phyloP scores from a whole-genome alignment of 1,284 basidiomycete species.

The Ganoderma sinense region DNA sequence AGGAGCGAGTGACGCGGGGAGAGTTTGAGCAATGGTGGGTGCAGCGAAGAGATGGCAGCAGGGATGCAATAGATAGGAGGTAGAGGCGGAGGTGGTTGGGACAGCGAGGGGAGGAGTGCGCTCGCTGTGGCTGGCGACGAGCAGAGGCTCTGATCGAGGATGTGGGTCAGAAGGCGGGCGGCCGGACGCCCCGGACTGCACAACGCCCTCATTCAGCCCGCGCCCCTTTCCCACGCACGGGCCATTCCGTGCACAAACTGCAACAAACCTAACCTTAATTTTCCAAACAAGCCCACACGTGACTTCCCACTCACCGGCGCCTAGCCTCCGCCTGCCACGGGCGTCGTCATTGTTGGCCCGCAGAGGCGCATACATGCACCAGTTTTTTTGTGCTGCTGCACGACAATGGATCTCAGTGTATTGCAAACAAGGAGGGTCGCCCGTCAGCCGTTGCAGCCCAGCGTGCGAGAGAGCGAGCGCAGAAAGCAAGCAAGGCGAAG shows the following conservation, averaged over 20 bases:
- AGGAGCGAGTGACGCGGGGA: constrained; percentile 31
- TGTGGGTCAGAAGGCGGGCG: constrained; percentile 46
- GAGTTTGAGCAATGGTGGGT: constrained; percentile 27
- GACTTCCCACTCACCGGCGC: constrained; percentile 34
- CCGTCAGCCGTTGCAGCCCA: background rate
- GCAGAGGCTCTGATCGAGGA: constrained; percentile 42
- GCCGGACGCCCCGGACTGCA: constrained; percentile 40
- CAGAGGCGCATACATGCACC: constrained; percentile 21
- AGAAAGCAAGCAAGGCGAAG: background rate
- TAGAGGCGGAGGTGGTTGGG: constrained; percentile 33
- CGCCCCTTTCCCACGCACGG: constrained; percentile 39
- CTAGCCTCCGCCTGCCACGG: constrained; percentile 22
- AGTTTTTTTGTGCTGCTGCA: background rate
- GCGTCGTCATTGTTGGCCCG: constrained; percentile 31
- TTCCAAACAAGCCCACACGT: constrained; percentile 33
- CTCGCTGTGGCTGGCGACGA: constrained; percentile 43
- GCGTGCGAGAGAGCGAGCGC: constrained; percentile 14
- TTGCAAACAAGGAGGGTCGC: constrained; percentile 18
- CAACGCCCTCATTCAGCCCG: constrained; percentile 34
- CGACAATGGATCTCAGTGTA: constrained; percentile 8
- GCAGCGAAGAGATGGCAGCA: constrained; percentile 26
- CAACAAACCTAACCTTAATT: constrained; percentile 38
- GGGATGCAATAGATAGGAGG: constrained; percentile 29
- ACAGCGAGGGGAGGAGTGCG: constrained; percentile 38
- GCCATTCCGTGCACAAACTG: constrained; percentile 36